Evolutionary conservation across 2,329 filamentous ascomycete genomes (phyloP).

Genomic region (Neophaeococcomyces aloes): DNA sequence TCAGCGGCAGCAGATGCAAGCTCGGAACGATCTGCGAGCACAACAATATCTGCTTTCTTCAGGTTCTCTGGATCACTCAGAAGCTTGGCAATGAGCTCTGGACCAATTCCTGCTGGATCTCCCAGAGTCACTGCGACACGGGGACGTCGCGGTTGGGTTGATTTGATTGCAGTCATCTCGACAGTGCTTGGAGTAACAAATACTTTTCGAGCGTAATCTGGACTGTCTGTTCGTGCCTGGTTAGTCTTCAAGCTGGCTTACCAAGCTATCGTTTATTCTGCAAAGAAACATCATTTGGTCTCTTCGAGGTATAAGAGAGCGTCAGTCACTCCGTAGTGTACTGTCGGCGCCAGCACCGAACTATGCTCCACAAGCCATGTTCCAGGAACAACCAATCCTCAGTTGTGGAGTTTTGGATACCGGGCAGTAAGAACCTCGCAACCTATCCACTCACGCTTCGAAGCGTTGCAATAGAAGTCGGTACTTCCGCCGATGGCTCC

Average conservation of each 20-base stretch:
- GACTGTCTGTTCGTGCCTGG: background rate
- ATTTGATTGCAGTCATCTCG: background rate
- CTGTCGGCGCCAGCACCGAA: too few relatives aligned
- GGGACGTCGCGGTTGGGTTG: conserved; percentile 11
- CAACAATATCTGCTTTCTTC: conserved; percentile 23
- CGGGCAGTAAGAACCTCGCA: background rate
- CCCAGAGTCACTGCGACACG: conserved; percentile 27
- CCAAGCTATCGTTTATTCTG: too few relatives aligned
- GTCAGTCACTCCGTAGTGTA: too few relatives aligned
- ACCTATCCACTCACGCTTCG: background rate
- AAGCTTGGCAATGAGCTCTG: conserved; percentile 26
- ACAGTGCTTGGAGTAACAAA: background rate
- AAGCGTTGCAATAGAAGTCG: background rate
- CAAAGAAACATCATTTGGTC: too few relatives aligned
- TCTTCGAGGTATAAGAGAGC: too few relatives aligned
- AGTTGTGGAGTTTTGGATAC: too few relatives aligned
- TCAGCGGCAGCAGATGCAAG: conserved; percentile 20
- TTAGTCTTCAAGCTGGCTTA: too few relatives aligned
- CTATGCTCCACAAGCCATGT: too few relatives aligned
- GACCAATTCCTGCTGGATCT: conserved; percentile 26
- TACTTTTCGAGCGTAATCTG: background rate
- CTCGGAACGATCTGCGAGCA: conserved; percentile 25
- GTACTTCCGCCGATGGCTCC: conserved; percentile 1
- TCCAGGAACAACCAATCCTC: too few relatives aligned
- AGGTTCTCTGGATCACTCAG: conserved; percentile 24